phyloP scores from a whole-genome alignment of 306 rosid species.

The Quercus glauca region DNA sequence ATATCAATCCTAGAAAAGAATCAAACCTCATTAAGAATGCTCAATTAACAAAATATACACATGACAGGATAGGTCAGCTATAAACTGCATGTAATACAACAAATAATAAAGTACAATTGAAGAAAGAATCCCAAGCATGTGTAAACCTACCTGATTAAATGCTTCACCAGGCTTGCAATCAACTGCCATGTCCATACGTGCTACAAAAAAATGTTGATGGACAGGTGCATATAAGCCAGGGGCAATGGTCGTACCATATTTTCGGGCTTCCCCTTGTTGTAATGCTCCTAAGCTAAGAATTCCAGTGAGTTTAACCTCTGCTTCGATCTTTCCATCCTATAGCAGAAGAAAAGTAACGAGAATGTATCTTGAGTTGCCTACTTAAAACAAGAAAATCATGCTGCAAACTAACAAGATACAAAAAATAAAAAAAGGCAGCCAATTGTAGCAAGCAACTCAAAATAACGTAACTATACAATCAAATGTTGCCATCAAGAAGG shows the following conservation, averaged over 20 bases:
- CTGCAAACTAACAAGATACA: neutral
- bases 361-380: conserved; percentile 3
- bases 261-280: conserved; percentile 75
- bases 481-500: conserved; percentile 4
- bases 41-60: neutral
- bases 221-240: conserved; percentile 85
- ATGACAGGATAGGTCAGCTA: neutral
- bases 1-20: neutral
- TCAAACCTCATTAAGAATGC: neutral
- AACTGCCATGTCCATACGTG: conserved; percentile 87
- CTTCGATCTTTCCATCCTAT: conserved; percentile 86
- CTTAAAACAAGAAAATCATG: neutral
- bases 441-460: conserved; percentile 2
- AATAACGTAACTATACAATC: neutral
- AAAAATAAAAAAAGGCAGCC: conserved; percentile 2
- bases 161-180: conserved; percentile 88
- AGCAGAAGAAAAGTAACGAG: conserved; percentile 7
- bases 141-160: conserved; percentile 59
- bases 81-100: neutral
- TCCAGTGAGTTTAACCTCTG: conserved; percentile 83
- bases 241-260: conserved; percentile 82
- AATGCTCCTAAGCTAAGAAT: conserved; percentile 79
- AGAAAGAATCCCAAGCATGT: neutral
- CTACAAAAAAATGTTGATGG: conserved; percentile 81
- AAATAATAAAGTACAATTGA: neutral